Base-by-base conservation (phyloP, 2,329 filamentous ascomycete genomes). In the Huntiella abstrusa region DNA sequence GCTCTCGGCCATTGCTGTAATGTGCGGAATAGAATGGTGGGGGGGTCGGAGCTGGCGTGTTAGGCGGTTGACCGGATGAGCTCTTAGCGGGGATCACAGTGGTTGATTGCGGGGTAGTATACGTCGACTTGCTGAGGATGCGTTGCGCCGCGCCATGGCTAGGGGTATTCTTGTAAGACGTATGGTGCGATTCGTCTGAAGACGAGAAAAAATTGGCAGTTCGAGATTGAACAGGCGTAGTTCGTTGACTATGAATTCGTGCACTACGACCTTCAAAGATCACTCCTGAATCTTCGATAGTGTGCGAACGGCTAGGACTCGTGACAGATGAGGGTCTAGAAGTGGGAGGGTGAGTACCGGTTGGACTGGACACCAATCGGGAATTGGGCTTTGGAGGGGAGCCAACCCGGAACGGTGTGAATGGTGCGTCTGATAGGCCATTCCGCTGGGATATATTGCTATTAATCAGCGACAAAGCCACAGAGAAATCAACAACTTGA, bases 1-100 rank as follows among this genome's bases (percentile, higher is more conserved):
- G 8, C 6, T 28, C 22, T 28, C 22, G 6, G 4, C 22, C 22
- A 10, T 28, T 7, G 3, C 22, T 28, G 22, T 28, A 28, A 28
- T 28, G 22, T 10, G 22, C 7, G 6, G 22, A 28, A 28, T 28
- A 28, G 6, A 35, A 16, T 12, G 48, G 48, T 10, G 43, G 48
- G 11, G 48, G 48, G 8, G 48, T 49, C 17, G 48, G 43, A 11
- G 48, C 48, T 19, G 48, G 48, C 4, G 48, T 49, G 13, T 43
- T 44, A 13, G 48, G 48, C 10, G 43, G 44, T 28, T 41, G 28
- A 12, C 46, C 28, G n/a, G 41, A 33, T 15, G 15, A 40, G 13
- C 19, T 49, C 41, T 32, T 46, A 19, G 10, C 17, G 12, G 17
- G 46, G 28, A 11, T 40, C 41, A 41, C 41, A 4, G 11, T 33